Evolutionary conservation across 768 basidiomycete genomes (phyloP), one percentile per base, ranked within the genome.

Genomic region (Postia placenta): DNA sequence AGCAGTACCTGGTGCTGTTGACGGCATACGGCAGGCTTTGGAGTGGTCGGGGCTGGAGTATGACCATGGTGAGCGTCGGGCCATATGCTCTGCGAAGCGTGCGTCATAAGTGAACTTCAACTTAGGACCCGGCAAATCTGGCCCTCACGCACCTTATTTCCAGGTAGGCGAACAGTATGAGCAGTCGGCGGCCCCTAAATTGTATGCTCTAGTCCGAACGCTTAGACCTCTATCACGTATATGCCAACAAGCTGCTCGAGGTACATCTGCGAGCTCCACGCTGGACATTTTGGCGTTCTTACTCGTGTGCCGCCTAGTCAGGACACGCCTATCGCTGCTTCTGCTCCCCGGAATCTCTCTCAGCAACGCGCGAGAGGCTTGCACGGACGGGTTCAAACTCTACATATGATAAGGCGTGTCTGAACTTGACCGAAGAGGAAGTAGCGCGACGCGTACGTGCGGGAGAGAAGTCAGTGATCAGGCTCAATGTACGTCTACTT

Each of bases 321-420:
- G 91, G 87, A 3, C 80, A 87, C 50, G 95, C 94, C 5, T 99
- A 99, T 63, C 84, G 90, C 17, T 98, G 96, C 66, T 98, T 98
- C 72, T 97, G 95, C 66, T 78, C 86, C 1, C 72, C 81, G 0
- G 83, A 87, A 52, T 78, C 79, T 40, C 74, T 98, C 3, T 63
- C 78, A 0, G 71, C 73, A 11, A 87, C 81, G 15, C 80, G 88
- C 26, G 82, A 85, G 58, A 76, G 74, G 44, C 70, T 94, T 7
- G 83, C 83, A 2, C 75, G 84, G 2, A 64, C 80, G 0, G 86
- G 93, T n/a, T 83, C 84, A 1, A 81, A 83, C 56, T 70, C 78
- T 40, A 84, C 85, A 0, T 99, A 99, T 56, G 94, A 99, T 72
- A 85, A 91, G 55, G 67, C 81, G 7, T 98, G 95, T 64, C 69